Percentiles rank a stretch among this genome's conserved stretches.
Conservation (phyloP, 805 yeast genomes). For the Grigorovia transvaalensis region DNA sequence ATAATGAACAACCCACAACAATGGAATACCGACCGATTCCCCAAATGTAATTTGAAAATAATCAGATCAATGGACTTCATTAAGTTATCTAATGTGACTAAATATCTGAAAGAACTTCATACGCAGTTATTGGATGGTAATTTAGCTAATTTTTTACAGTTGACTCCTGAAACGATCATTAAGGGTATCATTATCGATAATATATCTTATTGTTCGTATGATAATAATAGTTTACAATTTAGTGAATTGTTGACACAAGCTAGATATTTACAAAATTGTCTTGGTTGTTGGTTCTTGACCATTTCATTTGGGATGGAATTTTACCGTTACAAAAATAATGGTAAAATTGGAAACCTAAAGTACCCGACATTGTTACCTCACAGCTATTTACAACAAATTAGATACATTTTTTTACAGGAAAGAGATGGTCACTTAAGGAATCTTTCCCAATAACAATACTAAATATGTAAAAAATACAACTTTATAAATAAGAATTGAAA, state of each 20-base stretch:
- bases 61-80: constrained; percentile 6
- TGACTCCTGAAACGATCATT: background rate
- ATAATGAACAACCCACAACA: background rate
- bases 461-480: background rate
- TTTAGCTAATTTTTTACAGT: background rate
- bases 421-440: background rate
- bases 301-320: constrained; percentile 21
- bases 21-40: background rate
- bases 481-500: background rate
- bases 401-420: background rate
- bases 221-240: constrained; percentile 4
- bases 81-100: constrained; percentile 15
- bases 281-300: constrained; percentile 24
- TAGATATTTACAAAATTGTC: constrained; percentile 12
- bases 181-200: constrained; percentile 26
- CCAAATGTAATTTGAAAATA: constrained; percentile 2
- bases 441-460: background rate
- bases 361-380: background rate
- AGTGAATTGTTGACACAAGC: constrained; percentile 12
- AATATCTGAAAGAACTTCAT: constrained; percentile 1
- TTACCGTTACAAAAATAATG: constrained; percentile 4
- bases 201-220: constrained; percentile 18
- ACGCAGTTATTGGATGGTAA: background rate
- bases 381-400: background rate
- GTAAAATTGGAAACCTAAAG: background rate